Conservation (phyloP, 2,329 filamentous ascomycete genomes). For the Aspergillus niger region DNA sequence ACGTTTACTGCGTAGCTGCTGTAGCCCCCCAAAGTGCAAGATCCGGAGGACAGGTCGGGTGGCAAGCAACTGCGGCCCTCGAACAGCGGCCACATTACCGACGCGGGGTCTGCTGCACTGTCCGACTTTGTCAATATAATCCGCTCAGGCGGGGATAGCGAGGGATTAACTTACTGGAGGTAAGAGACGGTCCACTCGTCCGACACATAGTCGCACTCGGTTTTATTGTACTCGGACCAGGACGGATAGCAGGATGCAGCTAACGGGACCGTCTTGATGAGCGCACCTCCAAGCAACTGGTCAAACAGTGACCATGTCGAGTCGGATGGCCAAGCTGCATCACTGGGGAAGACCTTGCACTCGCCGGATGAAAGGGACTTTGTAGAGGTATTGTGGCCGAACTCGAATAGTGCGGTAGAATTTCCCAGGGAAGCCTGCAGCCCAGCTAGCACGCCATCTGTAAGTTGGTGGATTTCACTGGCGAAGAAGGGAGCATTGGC, state of each 20-base stretch:
- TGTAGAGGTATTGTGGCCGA: slow-evolving; percentile 19
- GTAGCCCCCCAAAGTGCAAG: slow-evolving; percentile 35
- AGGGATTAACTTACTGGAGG: slow-evolving; percentile 25
- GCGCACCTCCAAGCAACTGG: slow-evolving; percentile 22
- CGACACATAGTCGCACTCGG: slow-evolving; percentile 22
- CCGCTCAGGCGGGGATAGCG: too few species aligned
- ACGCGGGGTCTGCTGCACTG: slow-evolving; percentile 27
- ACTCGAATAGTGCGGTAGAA: slow-evolving; percentile 25
- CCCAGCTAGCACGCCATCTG: slow-evolving; percentile 22
- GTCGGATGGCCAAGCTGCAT: slow-evolving; percentile 25
- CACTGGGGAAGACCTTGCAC: slow-evolving; percentile 33
- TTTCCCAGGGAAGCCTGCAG: slow-evolving; percentile 12
- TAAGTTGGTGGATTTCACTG: slow-evolving; percentile 31
- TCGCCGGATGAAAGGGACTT: not conserved
- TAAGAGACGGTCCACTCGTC: slow-evolving; percentile 28
- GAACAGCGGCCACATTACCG: slow-evolving; percentile 32
- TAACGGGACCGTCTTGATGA: slow-evolving; percentile 32
- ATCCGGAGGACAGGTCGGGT: slow-evolving; percentile 23
- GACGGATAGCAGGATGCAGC: slow-evolving; percentile 30
- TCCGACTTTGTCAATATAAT: not conserved
- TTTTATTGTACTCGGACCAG: slow-evolving; percentile 27
- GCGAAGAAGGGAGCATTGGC: slow-evolving; percentile 26
- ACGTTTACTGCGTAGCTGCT: slow-evolving; percentile 41
- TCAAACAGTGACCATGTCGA: slow-evolving; percentile 30
- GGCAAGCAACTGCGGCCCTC: slow-evolving; percentile 31